phyloP scores from a whole-genome alignment of 352 stramenopile genomes.

The Pythium aphanidermatum region DNA sequence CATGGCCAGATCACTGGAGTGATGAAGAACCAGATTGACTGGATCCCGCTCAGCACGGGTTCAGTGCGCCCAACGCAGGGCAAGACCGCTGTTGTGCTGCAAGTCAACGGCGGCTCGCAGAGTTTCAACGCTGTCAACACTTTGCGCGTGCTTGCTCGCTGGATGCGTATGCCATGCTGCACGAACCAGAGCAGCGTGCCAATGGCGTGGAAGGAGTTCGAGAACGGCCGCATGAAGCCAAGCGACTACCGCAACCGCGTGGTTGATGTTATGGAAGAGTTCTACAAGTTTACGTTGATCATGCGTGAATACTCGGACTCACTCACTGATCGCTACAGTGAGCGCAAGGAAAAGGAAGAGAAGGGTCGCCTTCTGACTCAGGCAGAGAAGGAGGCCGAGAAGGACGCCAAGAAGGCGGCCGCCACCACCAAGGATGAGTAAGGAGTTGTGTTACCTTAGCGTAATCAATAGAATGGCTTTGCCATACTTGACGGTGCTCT shows the following conservation, averaged over 20 bases:
- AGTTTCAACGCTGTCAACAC: slow-evolving; percentile 66
- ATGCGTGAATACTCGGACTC: slow-evolving; percentile 32
- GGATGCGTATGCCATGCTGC: slow-evolving; percentile 67
- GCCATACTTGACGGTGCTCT: too few species aligned
- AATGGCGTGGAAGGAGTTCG: slow-evolving; percentile 66
- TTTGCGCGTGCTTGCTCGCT: slow-evolving; percentile 41
- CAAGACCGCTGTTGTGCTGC: slow-evolving; percentile 41
- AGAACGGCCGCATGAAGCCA: slow-evolving; percentile 55
- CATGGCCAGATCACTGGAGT: slow-evolving; percentile 51
- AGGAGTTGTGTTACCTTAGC: too few species aligned
- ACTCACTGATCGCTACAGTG: slow-evolving; percentile 27
- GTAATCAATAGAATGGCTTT: too few species aligned
- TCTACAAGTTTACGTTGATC: slow-evolving; percentile 57
- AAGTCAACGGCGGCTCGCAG: slow-evolving; percentile 45
- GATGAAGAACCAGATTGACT: slow-evolving; percentile 79
- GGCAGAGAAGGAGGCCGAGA: slow-evolving; percentile 25
- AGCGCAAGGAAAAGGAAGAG: slow-evolving; percentile 27
- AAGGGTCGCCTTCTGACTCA: slow-evolving; percentile 28
- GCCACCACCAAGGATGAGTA: too few species aligned
- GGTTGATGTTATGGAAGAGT: slow-evolving; percentile 64
- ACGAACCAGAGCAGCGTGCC: slow-evolving; percentile 55
- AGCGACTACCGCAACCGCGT: slow-evolving; percentile 46
- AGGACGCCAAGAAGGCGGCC: slow-evolving; percentile 13
- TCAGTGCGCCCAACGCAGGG: slow-evolving; percentile 53
- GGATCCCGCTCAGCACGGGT: slow-evolving; percentile 53